These are phyloP conservation scores for Kodamaea jinghongensis DNA, from an alignment of 805 yeast genomes.

Conservation along the genomic window DNA sequence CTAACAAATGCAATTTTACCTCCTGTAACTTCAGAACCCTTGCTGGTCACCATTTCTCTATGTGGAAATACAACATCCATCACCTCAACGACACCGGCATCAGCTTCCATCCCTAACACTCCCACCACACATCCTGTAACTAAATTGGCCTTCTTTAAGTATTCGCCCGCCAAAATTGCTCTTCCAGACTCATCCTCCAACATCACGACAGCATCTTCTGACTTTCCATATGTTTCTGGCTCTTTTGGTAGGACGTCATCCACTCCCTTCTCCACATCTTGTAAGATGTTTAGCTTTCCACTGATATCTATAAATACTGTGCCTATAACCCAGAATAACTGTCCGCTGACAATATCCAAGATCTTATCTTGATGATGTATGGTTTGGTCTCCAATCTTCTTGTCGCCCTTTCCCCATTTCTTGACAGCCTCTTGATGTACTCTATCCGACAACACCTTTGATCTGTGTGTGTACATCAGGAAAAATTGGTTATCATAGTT, in stretches of 20 bases:
- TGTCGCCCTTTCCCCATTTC: constrained; percentile 55
- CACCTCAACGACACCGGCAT: constrained; percentile 79
- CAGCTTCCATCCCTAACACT: constrained; percentile 78
- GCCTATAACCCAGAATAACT: constrained; percentile 80
- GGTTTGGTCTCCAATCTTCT: constrained; percentile 30
- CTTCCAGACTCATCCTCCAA: constrained; percentile 94
- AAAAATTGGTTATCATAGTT: constrained; percentile 40
- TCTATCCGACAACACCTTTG: constrained; percentile 31
- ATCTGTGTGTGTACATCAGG: constrained; percentile 43
- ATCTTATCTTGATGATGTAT: constrained; percentile 37
- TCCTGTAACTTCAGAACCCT: constrained; percentile 23
- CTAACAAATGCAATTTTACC: constrained; percentile 67
- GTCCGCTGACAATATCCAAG: constrained; percentile 59
- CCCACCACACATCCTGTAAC: constrained; percentile 93
- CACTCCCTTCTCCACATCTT: constrained; percentile 66
- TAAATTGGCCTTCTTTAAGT: constrained; percentile 53
- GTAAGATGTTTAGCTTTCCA: constrained; percentile 78
- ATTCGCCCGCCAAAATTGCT: constrained; percentile 60
- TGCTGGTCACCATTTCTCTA: not conserved
- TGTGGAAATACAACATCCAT: constrained; percentile 74
- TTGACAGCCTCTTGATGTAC: constrained; percentile 29
- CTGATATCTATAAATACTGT: constrained; percentile 82
- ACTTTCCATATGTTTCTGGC: constrained; percentile 38
- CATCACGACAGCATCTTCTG: constrained; percentile 56
- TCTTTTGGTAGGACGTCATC: constrained; percentile 48